These are phyloP conservation scores for Beauveria scarabaeidicola DNA, from an alignment of 2,329 filamentous ascomycete genomes.

Conservation along the genomic window DNA sequence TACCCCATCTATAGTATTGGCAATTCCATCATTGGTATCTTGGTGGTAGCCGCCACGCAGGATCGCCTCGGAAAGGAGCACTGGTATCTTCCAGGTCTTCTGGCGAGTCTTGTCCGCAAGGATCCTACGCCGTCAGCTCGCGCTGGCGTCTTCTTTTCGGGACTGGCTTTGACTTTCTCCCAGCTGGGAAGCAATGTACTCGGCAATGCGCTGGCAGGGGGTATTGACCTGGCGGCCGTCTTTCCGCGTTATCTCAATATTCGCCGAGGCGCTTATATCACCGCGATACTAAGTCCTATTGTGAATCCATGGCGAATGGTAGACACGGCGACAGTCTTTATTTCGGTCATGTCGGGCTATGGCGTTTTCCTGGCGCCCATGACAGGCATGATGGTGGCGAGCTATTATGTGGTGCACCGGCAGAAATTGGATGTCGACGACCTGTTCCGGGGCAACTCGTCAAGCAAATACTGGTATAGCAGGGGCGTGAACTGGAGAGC, in stretches of 20 bases:
- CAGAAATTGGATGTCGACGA: slow-evolving; percentile 29
- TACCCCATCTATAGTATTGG: slow-evolving; percentile 29
- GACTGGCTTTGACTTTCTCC: slow-evolving; percentile 26
- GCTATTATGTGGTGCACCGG: slow-evolving; percentile 26
- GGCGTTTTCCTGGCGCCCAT: slow-evolving; percentile 31
- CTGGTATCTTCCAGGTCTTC: slow-evolving; percentile 30
- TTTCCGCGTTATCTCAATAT: slow-evolving; percentile 32
- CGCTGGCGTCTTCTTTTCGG: slow-evolving; percentile 30
- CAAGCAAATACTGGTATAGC: slow-evolving; percentile 32
- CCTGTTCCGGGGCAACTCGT: slow-evolving; percentile 22
- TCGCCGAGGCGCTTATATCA: slow-evolving; percentile 29
- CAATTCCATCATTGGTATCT: slow-evolving; percentile 29
- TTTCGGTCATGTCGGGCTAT: slow-evolving; percentile 29
- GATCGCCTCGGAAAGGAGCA: slow-evolving; percentile 26
- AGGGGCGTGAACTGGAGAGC: slow-evolving; percentile 33
- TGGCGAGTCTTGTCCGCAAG: slow-evolving; percentile 23
- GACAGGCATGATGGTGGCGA: slow-evolving; percentile 31
- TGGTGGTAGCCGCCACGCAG: slow-evolving; percentile 32
- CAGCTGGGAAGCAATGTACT: slow-evolving; percentile 31
- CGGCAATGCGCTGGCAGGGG: slow-evolving; percentile 29
- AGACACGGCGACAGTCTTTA: slow-evolving; percentile 27
- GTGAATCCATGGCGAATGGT: slow-evolving; percentile 32
- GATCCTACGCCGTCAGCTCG: slow-evolving; percentile 25
- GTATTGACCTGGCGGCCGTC: slow-evolving; percentile 30
- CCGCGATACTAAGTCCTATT: slow-evolving; percentile 26